These are phyloP conservation scores for Gelatoporia subvermispora DNA, from an alignment of 768 basidiomycete genomes.

Conservation along the genomic window DNA sequence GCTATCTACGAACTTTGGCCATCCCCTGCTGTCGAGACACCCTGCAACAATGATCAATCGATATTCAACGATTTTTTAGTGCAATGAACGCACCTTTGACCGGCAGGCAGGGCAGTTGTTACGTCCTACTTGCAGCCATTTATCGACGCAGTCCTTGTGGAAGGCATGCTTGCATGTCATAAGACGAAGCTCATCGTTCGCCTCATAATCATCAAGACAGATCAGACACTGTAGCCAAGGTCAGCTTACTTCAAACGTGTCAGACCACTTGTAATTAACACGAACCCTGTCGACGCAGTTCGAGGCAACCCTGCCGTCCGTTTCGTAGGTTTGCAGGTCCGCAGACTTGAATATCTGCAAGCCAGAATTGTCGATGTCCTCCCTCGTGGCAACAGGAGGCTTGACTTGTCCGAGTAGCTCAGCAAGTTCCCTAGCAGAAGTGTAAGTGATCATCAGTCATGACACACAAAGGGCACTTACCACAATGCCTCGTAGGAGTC, in stretches of 20 bases:
- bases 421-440: constrained; percentile 59
- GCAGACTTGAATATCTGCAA: constrained; percentile 61
- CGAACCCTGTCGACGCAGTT: constrained; percentile 79
- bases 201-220: constrained; percentile 81
- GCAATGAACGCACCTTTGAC: constrained; percentile 45
- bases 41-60: constrained; percentile 3
- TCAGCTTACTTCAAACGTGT: too few species aligned
- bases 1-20: too few species aligned
- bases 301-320: constrained; percentile 58
- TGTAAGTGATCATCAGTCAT: neutral
- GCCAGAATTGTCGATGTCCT: constrained; percentile 83
- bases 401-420: constrained; percentile 81
- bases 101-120: constrained; percentile 95
- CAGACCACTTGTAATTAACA: constrained; percentile 11
- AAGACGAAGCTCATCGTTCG: constrained; percentile 74
- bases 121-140: constrained; percentile 72
- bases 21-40: constrained; percentile 16
- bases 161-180: constrained; percentile 86
- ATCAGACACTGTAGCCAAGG: constrained; percentile 58
- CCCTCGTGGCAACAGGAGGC: constrained; percentile 74
- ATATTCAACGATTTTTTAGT: neutral
- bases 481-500: constrained; percentile 79
- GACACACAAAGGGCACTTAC: constrained; percentile 36
- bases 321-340: constrained; percentile 45
- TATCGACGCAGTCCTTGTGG: constrained; percentile 84